Evolutionary conservation across 78 protist species (phyloP).

Genomic region (Creolimax fragrantissima): DNA sequence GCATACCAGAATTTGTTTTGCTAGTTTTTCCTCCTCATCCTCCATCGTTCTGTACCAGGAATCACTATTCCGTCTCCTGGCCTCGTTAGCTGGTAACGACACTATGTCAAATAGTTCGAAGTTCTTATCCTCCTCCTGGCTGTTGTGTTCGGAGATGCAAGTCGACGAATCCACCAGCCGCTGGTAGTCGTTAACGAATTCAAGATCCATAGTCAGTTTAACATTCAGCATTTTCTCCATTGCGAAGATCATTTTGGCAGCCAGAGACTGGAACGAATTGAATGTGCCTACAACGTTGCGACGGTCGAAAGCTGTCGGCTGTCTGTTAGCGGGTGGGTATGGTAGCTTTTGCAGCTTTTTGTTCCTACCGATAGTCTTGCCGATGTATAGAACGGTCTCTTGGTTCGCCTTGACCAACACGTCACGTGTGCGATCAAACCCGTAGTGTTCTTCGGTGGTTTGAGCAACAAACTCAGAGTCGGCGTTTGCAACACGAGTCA

Average conservation of each 20-base stretch:
- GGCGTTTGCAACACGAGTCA: background rate
- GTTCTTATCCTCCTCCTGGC: background rate
- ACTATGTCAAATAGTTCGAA: background rate
- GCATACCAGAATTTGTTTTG: background rate
- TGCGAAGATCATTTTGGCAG: background rate
- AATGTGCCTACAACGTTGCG: background rate
- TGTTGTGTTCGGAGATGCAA: background rate
- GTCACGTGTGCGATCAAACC: background rate
- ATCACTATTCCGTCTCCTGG: background rate
- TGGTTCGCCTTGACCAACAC: background rate
- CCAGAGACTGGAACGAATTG: background rate
- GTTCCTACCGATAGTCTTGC: background rate
- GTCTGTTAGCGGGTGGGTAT: background rate
- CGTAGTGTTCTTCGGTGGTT: background rate
- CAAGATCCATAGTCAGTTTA: background rate
- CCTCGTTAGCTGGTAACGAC: background rate
- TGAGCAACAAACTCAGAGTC: background rate
- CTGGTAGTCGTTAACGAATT: background rate
- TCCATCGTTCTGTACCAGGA: conserved; percentile 9
- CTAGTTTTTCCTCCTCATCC: background rate
- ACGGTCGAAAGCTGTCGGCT: background rate
- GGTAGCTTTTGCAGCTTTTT: background rate
- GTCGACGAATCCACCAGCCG: background rate
- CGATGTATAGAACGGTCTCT: background rate
- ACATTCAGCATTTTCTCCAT: background rate